These are phyloP conservation scores for Tulasnella sp. DNA, from an alignment of 768 basidiomycete genomes.

Conservation along the genomic window DNA sequence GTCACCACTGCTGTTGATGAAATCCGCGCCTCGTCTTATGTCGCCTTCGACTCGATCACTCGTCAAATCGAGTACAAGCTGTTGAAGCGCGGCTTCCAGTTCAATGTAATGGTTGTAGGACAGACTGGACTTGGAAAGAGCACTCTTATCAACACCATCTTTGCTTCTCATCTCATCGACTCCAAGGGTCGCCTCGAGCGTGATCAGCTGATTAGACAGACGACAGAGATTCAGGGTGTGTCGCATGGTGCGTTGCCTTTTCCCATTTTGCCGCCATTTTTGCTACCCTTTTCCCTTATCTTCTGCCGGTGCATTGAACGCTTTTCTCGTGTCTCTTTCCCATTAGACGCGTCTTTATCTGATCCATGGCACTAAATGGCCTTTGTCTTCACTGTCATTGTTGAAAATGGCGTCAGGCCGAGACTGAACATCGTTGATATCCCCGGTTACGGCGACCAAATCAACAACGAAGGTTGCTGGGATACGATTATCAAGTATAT, in stretches of 20 bases:
- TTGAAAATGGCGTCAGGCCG: constrained; percentile 91
- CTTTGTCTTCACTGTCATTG: constrained; percentile 57
- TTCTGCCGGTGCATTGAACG: neutral
- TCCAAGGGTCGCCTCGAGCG: constrained; percentile 87
- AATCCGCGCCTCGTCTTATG: constrained; percentile 86
- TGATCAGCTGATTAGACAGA: constrained; percentile 86
- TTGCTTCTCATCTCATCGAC: constrained; percentile 96
- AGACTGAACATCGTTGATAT: constrained; percentile 98
- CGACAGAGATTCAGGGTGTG: constrained; percentile 91
- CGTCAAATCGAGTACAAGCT: constrained; percentile 98
- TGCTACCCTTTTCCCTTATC: neutral
- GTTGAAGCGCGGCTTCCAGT: constrained; percentile 97
- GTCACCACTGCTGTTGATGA: constrained; percentile 52
- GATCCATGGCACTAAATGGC: neutral
- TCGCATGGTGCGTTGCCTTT: constrained; percentile 67
- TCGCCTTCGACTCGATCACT: constrained; percentile 97
- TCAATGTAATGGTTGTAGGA: constrained; percentile 95
- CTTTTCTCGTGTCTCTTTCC: neutral
- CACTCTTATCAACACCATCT: constrained; percentile 97
- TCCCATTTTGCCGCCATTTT: constrained; percentile 8
- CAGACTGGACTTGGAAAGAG: constrained; percentile 99
- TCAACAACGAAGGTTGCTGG: constrained; percentile 99
- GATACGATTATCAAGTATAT: constrained; percentile 99
- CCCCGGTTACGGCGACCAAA: constrained; percentile 95
- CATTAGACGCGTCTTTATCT: neutral